These are phyloP conservation scores for Tolypocladium nubicola DNA, from an alignment of 2,329 filamentous ascomycete genomes.

Conservation along the genomic window DNA sequence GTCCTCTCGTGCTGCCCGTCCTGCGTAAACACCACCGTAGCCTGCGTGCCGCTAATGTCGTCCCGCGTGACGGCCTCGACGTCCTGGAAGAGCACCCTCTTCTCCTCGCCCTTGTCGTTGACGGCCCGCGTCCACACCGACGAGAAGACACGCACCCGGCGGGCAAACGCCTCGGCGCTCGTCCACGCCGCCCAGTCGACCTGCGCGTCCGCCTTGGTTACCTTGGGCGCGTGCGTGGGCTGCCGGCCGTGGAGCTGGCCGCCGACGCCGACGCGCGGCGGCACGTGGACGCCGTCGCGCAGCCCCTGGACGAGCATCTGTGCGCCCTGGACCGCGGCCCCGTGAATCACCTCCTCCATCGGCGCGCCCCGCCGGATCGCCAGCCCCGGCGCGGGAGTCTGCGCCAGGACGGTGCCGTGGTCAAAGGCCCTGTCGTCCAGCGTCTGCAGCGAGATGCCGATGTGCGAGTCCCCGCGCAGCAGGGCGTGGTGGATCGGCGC, in stretches of 20 bases:
- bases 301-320: slow-evolving; percentile 60
- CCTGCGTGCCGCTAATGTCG: slow-evolving; percentile 1
- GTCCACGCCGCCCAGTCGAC: slow-evolving; percentile 48
- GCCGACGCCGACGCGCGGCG: slow-evolving; percentile 37
- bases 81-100: slow-evolving; percentile 29
- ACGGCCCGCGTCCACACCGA: slow-evolving; percentile 49
- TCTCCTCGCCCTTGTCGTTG: slow-evolving; percentile 11
- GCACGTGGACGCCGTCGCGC: slow-evolving; percentile 50
- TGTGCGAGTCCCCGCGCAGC: slow-evolving; percentile 45
- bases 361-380: slow-evolving; percentile 34
- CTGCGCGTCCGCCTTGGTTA: slow-evolving; percentile 52
- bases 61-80: slow-evolving; percentile 11
- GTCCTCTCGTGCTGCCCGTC: slow-evolving; percentile 1
- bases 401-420: slow-evolving; percentile 62
- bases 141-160: slow-evolving; percentile 50
- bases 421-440: slow-evolving; percentile 71
- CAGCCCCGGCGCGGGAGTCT: slow-evolving; percentile 52
- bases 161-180: slow-evolving; percentile 39
- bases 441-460: slow-evolving; percentile 80
- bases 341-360: slow-evolving; percentile 25
- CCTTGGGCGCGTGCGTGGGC: slow-evolving; percentile 56
- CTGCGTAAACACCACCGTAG: slow-evolving; percentile 9
- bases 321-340: slow-evolving; percentile 56
- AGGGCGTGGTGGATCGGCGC: slow-evolving; percentile 83
- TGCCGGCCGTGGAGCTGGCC: slow-evolving; percentile 7